Evolutionary conservation across 768 basidiomycete genomes (phyloP).

Genomic region (Pholiota microspora): DNA sequence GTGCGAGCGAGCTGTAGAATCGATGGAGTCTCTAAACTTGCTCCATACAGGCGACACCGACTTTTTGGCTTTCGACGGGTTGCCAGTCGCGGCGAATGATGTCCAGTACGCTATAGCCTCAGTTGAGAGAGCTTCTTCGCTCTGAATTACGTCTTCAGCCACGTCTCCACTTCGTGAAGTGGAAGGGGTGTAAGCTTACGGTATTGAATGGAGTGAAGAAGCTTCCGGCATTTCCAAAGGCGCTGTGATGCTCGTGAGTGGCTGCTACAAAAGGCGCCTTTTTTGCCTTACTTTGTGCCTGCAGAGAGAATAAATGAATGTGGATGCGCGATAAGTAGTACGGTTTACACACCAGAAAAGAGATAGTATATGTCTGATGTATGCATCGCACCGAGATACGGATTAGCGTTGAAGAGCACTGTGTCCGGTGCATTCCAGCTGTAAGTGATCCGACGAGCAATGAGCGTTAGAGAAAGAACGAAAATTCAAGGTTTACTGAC

Average conservation of each 20-base stretch:
- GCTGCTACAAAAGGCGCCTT: neutral
- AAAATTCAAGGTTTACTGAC: too few species aligned
- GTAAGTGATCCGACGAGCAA: neutral
- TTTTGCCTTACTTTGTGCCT: constrained; percentile 28
- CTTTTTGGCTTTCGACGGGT: constrained; percentile 23
- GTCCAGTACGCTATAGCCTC: constrained; percentile 46
- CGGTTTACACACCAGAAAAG: constrained; percentile 34
- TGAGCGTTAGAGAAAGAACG: too few species aligned
- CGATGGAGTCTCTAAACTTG: constrained; percentile 14
- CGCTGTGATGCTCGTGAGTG: constrained; percentile 13
- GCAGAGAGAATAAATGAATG: neutral
- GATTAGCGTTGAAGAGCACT: constrained; percentile 31
- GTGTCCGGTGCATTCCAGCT: constrained; percentile 46
- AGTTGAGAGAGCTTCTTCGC: constrained; percentile 32
- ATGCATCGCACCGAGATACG: constrained; percentile 39
- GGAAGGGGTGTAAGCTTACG: constrained; percentile 17
- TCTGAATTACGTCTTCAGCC: constrained; percentile 18
- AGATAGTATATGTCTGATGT: constrained; percentile 43
- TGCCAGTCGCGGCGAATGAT: constrained; percentile 33
- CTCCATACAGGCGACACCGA: constrained; percentile 26
- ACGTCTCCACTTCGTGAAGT: neutral
- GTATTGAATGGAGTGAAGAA: constrained; percentile 36
- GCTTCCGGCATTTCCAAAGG: constrained; percentile 30
- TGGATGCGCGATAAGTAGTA: neutral
- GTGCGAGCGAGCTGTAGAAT: constrained; percentile 12